Conservation (phyloP, 1,139 yeast species). For the Suhomyces wounanorum region DNA sequence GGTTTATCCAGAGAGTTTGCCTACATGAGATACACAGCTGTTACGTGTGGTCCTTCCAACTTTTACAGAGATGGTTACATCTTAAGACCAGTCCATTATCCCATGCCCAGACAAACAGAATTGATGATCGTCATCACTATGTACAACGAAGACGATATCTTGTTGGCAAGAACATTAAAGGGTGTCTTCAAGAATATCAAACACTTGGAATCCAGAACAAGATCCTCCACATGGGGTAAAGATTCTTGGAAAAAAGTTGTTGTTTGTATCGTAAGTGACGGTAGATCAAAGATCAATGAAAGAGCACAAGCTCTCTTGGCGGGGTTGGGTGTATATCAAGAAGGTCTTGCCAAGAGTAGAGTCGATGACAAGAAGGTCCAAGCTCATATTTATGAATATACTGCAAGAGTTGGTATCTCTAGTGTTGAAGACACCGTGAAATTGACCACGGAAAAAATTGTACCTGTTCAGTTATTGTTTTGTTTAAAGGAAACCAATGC, state of each 20-base stretch:
- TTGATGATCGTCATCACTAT: conserved; percentile 50
- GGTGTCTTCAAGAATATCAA: conserved; percentile 52
- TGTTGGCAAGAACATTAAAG: conserved; percentile 48
- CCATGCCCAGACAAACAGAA: conserved; percentile 48
- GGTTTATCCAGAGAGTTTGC: conserved; percentile 50
- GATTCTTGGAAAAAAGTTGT: conserved; percentile 54
- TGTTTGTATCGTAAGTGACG: conserved; percentile 51
- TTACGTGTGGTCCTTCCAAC: conserved; percentile 53
- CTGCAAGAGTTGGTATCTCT: conserved; percentile 51
- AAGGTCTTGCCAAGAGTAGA: conserved; percentile 49
- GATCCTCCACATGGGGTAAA: conserved; percentile 49
- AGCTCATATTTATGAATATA: conserved; percentile 51
- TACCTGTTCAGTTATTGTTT: conserved; percentile 50
- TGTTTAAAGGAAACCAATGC: conserved; percentile 51
- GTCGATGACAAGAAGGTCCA: conserved; percentile 50
- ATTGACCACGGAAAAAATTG: conserved; percentile 50
- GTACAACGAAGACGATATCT: conserved; percentile 52
- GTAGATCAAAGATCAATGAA: conserved; percentile 50
- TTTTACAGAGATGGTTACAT: conserved; percentile 48
- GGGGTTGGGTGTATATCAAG: conserved; percentile 52
- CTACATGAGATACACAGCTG: conserved; percentile 53
- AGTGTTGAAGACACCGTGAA: conserved; percentile 49
- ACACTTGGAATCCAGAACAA: conserved; percentile 46
- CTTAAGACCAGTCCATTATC: conserved; percentile 49
- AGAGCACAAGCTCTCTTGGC: conserved; percentile 52